Evolutionary conservation across 139 green algal genomes (phyloP), one percentile per base, ranked within the genome.

Genomic region (Chlorella sp.): DNA sequence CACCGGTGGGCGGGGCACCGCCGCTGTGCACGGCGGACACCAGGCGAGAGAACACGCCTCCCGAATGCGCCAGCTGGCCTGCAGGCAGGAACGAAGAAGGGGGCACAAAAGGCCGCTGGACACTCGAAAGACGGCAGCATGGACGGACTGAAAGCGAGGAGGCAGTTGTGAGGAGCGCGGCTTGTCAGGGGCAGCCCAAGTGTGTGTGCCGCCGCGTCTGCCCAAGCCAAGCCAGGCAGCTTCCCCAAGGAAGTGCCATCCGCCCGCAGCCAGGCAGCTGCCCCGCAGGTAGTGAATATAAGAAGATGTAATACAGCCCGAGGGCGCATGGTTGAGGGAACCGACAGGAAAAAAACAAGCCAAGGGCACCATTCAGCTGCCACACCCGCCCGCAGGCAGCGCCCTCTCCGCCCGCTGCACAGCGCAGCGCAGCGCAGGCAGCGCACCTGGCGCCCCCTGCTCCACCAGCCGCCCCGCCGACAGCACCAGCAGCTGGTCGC

Each of bases 401-500:
- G 60, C 60, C 60, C 60, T 68, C 15, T 18, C 60, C 60, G 15
- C 14, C 60, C 60, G 60, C 15, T 18, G 15, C 14, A 18, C 60
- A 68, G 18, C 60, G 18, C 14, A 68, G 60, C 18, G 15, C 15
- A 26, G 60, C 60, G 60, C 14, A 14, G 7, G 64, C 64, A 71
- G 64, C 64, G 64, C 79, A 85, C 79, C 79, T 37, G 96, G 94
- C 0, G 78, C 15, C 0, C 95, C 97, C 14, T 93, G 78, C 89
- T 99, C 96, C 81, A 97, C 92, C 77, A 98, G 78, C 19, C 91
- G 19, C 15, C 97, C 97, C 12, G 90, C 87, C 5, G 89, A 89
- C 80, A 99, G 91, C 53, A 98, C 95, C 57, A 99, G 92, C 82
- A 99, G 85, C 26, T 92, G 88, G 90, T 99, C 97, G 80, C 91